A percentile compares a stretch with the other conserved stretches of the same genome.
Conservation (phyloP, 148 eudicot species). For the Nepenthes gracilis region DNA sequence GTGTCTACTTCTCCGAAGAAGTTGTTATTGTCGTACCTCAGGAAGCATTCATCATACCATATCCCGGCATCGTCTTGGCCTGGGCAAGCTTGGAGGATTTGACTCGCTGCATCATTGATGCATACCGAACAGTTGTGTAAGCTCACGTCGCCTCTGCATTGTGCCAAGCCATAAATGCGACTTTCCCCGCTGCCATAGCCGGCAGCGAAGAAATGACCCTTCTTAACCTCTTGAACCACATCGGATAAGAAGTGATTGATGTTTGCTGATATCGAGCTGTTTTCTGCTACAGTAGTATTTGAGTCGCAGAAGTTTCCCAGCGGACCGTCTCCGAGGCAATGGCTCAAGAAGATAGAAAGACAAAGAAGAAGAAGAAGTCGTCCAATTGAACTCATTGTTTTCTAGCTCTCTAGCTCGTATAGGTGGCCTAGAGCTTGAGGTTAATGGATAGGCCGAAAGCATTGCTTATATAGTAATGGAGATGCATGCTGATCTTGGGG, state of each 20-base stretch:
- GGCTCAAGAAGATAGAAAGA: neutral
- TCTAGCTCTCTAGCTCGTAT: neutral
- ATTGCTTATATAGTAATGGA: too few relatives aligned
- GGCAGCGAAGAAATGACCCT: slow-evolving; percentile 15
- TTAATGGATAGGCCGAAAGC: too few relatives aligned
- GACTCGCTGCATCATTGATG: slow-evolving; percentile 14
- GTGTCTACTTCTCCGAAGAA: slow-evolving; percentile 38
- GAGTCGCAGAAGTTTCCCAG: neutral
- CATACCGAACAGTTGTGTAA: slow-evolving; percentile 21
- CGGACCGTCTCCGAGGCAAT: neutral
- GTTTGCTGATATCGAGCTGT: slow-evolving; percentile 6
- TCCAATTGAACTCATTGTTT: neutral
- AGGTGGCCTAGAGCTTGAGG: too few relatives aligned
- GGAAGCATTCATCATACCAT: slow-evolving; percentile 52
- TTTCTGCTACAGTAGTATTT: slow-evolving; percentile 10
- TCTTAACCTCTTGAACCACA: slow-evolving; percentile 15
- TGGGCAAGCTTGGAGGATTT: slow-evolving; percentile 23
- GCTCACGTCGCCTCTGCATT: slow-evolving; percentile 44
- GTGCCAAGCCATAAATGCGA: slow-evolving; percentile 38
- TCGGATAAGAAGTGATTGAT: slow-evolving; percentile 17
- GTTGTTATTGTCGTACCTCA: slow-evolving; percentile 28
- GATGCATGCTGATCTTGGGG: too few relatives aligned
- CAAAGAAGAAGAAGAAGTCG: neutral
- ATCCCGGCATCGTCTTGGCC: slow-evolving; percentile 32
- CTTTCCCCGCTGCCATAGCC: slow-evolving; percentile 18